Percentiles rank a stretch among this genome's conserved stretches.
phyloP scores from a whole-genome alignment of 805 yeast genomes.

The Wickerhamiella qilinensis region DNA sequence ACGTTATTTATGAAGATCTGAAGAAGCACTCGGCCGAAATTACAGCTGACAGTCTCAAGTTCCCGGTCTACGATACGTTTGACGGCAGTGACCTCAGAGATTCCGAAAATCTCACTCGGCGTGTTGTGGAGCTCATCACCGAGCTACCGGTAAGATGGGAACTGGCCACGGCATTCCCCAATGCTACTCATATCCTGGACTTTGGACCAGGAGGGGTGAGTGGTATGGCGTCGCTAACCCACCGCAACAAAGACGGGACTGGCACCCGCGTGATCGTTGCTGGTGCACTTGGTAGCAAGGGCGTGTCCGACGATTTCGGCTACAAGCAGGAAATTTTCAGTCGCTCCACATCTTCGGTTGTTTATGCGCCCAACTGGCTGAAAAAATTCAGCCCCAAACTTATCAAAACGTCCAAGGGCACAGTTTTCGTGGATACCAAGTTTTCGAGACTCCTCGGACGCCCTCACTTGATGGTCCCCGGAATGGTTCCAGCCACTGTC shows the following conservation, averaged over 20 bases:
- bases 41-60: constrained; percentile 36
- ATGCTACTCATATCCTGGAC: constrained; percentile 79
- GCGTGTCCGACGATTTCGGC: constrained; percentile 71
- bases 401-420: constrained; percentile 45
- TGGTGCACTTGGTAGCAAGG: constrained; percentile 54
- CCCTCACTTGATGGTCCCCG: constrained; percentile 95
- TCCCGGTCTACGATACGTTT: constrained; percentile 86
- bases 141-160: constrained; percentile 93
- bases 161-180: constrained; percentile 51
- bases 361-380: constrained; percentile 84
- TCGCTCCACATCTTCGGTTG: constrained; percentile 43
- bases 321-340: constrained; percentile 91
- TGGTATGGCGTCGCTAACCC: constrained; percentile 91
- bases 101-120: constrained; percentile 39
- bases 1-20: constrained; percentile 50
- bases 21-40: constrained; percentile 42
- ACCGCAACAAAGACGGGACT: constrained; percentile 96
- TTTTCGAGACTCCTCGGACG: constrained; percentile 82
- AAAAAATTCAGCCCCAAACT: constrained; percentile 75
- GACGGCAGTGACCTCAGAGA: constrained; percentile 65
- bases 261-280: constrained; percentile 91
- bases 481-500: constrained; percentile 97
- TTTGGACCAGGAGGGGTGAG: constrained; percentile 99
- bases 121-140: constrained; percentile 72
- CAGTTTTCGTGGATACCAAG: constrained; percentile 80